Evolutionary conservation across 2,329 filamentous ascomycete species (phyloP).

Genomic region (Zymoseptoria ardabiliae): DNA sequence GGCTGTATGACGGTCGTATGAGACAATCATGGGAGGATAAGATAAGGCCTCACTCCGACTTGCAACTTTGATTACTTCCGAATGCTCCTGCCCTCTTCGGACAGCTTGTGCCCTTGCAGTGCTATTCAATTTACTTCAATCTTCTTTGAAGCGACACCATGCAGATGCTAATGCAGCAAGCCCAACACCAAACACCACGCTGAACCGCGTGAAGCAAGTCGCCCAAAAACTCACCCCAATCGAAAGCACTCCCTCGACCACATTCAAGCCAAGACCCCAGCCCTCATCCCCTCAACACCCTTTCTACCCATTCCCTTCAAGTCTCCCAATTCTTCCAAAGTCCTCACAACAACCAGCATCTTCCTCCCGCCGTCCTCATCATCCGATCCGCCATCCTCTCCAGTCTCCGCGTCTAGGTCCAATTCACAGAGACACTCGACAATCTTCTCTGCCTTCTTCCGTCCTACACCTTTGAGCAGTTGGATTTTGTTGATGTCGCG

Average conservation of each 20-base stretch:
- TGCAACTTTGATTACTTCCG: no score
- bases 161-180: neutral
- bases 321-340: slow-evolving; percentile 38
- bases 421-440: slow-evolving; percentile 43
- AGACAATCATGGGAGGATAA: no score
- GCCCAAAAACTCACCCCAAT: neutral
- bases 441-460: slow-evolving; percentile 58
- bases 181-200: neutral
- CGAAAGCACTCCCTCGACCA: neutral
- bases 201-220: neutral
- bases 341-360: slow-evolving; percentile 32
- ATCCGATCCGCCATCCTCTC: slow-evolving; percentile 32
- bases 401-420: slow-evolving; percentile 31
- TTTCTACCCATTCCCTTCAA: slow-evolving; percentile 44
- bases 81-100: no score
- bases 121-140: neutral
- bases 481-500: slow-evolving; percentile 59
- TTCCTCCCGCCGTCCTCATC: slow-evolving; percentile 41
- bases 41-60: no score
- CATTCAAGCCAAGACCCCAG: slow-evolving; percentile 28
- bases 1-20: no score
- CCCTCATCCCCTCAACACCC: slow-evolving; percentile 46
- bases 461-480: slow-evolving; percentile 61
- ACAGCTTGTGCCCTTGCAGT: no score
- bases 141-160: neutral